These are phyloP conservation scores for Ogataea methanolica DNA, from an alignment of 805 yeast species.

Conservation along the genomic window DNA sequence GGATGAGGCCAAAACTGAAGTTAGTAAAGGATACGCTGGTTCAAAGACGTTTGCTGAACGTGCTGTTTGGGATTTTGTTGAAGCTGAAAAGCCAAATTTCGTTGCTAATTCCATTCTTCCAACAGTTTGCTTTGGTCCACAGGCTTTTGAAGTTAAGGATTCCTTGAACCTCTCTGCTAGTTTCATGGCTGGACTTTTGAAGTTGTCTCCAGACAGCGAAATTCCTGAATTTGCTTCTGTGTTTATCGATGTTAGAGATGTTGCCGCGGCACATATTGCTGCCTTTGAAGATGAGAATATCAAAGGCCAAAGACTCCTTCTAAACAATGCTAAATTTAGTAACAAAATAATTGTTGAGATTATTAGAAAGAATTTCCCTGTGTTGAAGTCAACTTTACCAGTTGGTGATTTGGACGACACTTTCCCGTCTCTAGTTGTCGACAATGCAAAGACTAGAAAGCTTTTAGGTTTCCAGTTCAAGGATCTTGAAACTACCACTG, in stretches of 20 bases:
- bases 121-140: constrained; percentile 47
- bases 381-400: constrained; percentile 34
- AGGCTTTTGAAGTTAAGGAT: constrained; percentile 35
- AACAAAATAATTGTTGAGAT: constrained; percentile 26
- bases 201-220: not conserved
- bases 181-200: constrained; percentile 19
- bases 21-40: constrained; percentile 32
- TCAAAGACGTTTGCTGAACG: constrained; percentile 55
- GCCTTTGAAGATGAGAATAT: constrained; percentile 18
- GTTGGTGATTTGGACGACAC: constrained; percentile 4
- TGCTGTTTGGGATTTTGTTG: constrained; percentile 53
- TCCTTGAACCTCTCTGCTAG: constrained; percentile 38
- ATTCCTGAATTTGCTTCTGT: constrained; percentile 4
- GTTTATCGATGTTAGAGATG: constrained; percentile 41
- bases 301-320: constrained; percentile 32
- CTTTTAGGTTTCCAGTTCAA: constrained; percentile 30
- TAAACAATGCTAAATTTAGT: constrained; percentile 19
- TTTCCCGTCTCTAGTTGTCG: constrained; percentile 4
- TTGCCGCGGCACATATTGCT: constrained; percentile 48
- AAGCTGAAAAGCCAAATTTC: constrained; percentile 36
- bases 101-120: constrained; percentile 39
- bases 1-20: constrained; percentile 25
- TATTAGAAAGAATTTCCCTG: constrained; percentile 36
- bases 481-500: constrained; percentile 35
- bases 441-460: constrained; percentile 9